Evolutionary conservation across 805 yeast genomes (phyloP).

Genomic region (Ogataea nitratoaversa): DNA sequence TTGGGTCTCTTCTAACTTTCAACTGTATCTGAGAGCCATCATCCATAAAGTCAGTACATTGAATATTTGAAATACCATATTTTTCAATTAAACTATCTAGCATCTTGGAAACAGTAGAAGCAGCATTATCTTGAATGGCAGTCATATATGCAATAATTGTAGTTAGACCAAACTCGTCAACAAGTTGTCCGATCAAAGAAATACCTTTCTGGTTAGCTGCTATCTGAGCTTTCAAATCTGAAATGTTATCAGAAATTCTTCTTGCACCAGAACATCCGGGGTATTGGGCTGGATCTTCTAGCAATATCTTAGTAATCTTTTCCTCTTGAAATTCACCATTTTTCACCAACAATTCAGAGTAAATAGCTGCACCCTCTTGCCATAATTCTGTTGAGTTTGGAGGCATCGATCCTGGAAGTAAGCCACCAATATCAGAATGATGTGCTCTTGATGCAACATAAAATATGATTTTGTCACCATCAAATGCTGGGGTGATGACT

Average conservation of each 20-base stretch:
- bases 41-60: conserved; percentile 68
- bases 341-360: conserved; percentile 68
- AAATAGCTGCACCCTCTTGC: conserved; percentile 90
- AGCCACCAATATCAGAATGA: conserved; percentile 94
- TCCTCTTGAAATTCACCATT: conserved; percentile 74
- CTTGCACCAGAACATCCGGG: conserved; percentile 92
- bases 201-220: conserved; percentile 90
- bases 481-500: conserved; percentile 84
- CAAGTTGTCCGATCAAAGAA: conserved; percentile 52
- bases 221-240: conserved; percentile 80
- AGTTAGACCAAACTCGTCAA: conserved; percentile 56
- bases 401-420: conserved; percentile 92
- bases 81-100: conserved; percentile 42
- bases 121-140: conserved; percentile 80
- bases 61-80: conserved; percentile 36
- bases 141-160: conserved; percentile 70
- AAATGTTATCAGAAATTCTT: conserved; percentile 74
- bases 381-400: conserved; percentile 79
- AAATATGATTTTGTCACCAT: conserved; percentile 59
- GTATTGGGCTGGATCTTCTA: conserved; percentile 69
- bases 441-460: conserved; percentile 95
- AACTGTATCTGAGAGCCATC: conserved; percentile 69
- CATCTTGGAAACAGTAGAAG: conserved; percentile 58
- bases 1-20: conserved; percentile 41
- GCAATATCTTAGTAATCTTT: conserved; percentile 55